Evolutionary conservation across 2,329 filamentous ascomycete genomes (phyloP), one percentile per base, ranked within the genome.

Genomic region (Trichoderma polysporum): DNA sequence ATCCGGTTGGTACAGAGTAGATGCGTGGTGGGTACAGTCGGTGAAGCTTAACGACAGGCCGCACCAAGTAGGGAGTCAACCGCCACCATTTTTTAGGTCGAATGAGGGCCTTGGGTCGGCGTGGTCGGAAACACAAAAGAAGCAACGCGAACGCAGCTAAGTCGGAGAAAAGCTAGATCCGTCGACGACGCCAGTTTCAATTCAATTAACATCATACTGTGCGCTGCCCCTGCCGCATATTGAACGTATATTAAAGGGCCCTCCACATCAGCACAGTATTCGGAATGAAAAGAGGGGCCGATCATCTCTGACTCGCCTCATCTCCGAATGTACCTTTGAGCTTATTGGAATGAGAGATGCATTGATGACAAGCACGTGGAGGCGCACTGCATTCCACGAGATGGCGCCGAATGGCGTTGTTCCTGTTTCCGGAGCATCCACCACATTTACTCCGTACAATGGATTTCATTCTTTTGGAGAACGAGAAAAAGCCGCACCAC

Each of bases 71-170:
- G 50, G 54, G 63, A 66, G 63, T 66, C 54, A 66, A 66, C 63
- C 63, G 63, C 63, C 63, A 66, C n/a, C 63, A 41, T 33, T 25
- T 66, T 53, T 59, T 66, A 58, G 63, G 59, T 49, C 54, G 53
- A 22, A 59, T 45, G 41, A 49, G 22, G 54, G 49, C 47, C 60
- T 63, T 63, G 49, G 41, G 49, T 56, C 50, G 61, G 61, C 61
- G 61, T 29, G 25, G 54, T 59, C 56, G 63, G 63, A 58, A 50
- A 45, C 45, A 52, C 6, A 60, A 49, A 29, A n/a, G 37, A 58
- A 45, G 54, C 25, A 53, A 27, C 19, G 19, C n/a, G 22, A 45
- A 22, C n/a, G 41, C 41, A 45, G 41, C 13, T 45, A 19, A 22
- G 41, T 45, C 41, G 41, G 41, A 35, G 29, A 66, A 45, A 35